phyloP scores from a whole-genome alignment of 257 asterid genomes.

The Lantana camara region DNA sequence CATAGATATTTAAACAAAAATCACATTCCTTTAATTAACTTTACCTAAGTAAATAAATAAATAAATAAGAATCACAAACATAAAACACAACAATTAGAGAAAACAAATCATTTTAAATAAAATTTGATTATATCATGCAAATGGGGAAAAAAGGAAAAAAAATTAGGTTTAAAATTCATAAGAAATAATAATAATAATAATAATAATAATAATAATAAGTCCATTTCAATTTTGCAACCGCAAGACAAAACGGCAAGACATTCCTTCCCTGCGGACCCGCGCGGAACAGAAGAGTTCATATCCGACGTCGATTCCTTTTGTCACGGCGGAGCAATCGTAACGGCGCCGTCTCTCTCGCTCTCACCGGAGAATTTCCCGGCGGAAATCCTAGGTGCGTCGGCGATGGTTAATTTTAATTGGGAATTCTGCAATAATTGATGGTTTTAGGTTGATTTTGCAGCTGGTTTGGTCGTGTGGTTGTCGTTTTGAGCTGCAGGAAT shows the following conservation, averaged over 20 bases:
- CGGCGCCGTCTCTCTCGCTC: conserved; percentile 11
- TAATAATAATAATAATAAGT: too few relatives aligned
- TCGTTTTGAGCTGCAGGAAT: conserved; percentile 2
- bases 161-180: neutral
- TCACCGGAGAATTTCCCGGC: conserved; percentile 26
- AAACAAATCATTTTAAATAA: too few relatives aligned
- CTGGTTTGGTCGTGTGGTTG: neutral
- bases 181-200: too few relatives aligned
- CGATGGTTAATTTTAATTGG: neutral
- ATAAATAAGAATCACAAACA: too few relatives aligned
- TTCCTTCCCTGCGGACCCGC: conserved; percentile 24
- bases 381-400: conserved; percentile 54
- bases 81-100: too few relatives aligned
- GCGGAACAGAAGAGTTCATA: neutral
- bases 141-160: neutral
- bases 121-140: too few relatives aligned
- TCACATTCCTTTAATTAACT: too few relatives aligned
- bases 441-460: neutral
- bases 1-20: too few relatives aligned
- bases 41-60: too few relatives aligned
- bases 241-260: conserved; percentile 25
- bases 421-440: neutral
- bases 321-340: conserved; percentile 27
- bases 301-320: conserved; percentile 21
- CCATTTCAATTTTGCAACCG: conserved; percentile 8